These are phyloP conservation scores for Amanita fuliginea DNA, from an alignment of 768 basidiomycete species.

Conservation along the genomic window DNA sequence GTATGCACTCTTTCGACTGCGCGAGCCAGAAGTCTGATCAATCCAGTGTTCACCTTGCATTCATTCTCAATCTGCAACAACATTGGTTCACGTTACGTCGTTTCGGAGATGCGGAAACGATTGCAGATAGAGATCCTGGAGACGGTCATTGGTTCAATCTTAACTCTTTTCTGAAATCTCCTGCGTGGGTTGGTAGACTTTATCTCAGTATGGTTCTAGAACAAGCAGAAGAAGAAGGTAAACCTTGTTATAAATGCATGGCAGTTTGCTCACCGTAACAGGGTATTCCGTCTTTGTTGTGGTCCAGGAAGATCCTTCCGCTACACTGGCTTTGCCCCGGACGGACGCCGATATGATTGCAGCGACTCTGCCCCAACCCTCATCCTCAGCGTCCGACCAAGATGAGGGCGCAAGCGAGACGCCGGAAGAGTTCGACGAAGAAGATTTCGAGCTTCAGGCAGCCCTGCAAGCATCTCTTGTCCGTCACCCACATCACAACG, in stretches of 20 bases:
- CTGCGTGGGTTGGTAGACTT: conserved; percentile 76
- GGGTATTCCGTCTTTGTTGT: conserved; percentile 80
- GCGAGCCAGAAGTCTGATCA: not conserved
- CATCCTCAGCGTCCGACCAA: not conserved
- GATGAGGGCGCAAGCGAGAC: not conserved
- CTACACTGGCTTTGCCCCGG: conserved; percentile 43
- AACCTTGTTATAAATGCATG: conserved; percentile 7
- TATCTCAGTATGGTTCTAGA: conserved; percentile 82
- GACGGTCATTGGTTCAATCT: conserved; percentile 83
- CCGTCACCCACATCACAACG: conserved; percentile 9
- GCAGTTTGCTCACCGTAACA: conserved; percentile 15
- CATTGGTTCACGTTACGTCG: conserved; percentile 88
- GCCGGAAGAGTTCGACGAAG: conserved; percentile 53
- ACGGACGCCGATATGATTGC: conserved; percentile 67
- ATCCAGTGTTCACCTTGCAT: conserved; percentile 67
- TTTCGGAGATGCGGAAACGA: conserved; percentile 48
- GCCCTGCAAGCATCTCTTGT: conserved; percentile 76
- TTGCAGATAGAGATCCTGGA: conserved; percentile 30
- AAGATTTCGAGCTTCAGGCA: conserved; percentile 81
- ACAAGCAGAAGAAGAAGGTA: conserved; percentile 80
- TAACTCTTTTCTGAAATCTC: conserved; percentile 58
- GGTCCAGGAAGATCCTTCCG: conserved; percentile 45
- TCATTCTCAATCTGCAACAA: conserved; percentile 75
- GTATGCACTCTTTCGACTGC: conserved; percentile 29
- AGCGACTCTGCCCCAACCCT: conserved; percentile 45